A percentile compares a stretch with the other conserved stretches of the same genome.
Evolutionary conservation across 2,329 filamentous ascomycete species (phyloP).

Genomic region (Claviceps capensis): DNA sequence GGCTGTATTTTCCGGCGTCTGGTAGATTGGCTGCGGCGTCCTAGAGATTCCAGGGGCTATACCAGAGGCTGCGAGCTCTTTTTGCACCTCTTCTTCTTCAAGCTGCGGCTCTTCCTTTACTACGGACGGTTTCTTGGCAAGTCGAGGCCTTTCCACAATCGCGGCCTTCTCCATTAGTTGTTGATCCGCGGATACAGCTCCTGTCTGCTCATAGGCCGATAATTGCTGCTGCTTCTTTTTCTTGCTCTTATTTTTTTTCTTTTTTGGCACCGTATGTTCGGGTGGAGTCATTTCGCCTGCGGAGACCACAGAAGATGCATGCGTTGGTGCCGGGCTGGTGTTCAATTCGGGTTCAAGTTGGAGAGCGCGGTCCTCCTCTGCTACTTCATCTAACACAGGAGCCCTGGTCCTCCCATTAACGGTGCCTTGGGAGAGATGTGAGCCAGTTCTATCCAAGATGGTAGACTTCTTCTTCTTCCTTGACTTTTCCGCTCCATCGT

Average conservation of each 20-base stretch:
- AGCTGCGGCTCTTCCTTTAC: conserved; percentile 32
- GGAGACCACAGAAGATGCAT: neutral
- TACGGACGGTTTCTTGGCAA: conserved; percentile 28
- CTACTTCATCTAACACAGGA: conserved; percentile 26
- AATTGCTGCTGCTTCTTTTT: conserved; percentile 6
- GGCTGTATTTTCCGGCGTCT: conserved; percentile 1
- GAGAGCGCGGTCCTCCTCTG: neutral
- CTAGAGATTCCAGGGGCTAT: conserved; percentile 16
- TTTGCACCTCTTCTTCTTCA: conserved; percentile 20
- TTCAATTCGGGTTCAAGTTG: neutral
- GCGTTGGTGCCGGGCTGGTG: neutral
- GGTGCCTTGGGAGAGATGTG: conserved; percentile 37
- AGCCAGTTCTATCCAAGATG: conserved; percentile 25
- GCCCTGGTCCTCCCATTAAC: conserved; percentile 34
- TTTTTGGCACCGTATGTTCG: conserved; percentile 2
- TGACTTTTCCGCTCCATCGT: conserved; percentile 25
- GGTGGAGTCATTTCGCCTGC: neutral
- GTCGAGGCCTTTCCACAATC: neutral
- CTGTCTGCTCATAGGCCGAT: neutral
- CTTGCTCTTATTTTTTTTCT: conserved; percentile 7
- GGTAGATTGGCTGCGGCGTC: neutral
- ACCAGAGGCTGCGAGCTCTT: conserved; percentile 13
- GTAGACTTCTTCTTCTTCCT: conserved; percentile 28
- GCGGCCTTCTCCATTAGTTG: neutral
- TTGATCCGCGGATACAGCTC: neutral